Conservation (phyloP, 208 protist genomes). For the Crithidia acanthocephali region DNA sequence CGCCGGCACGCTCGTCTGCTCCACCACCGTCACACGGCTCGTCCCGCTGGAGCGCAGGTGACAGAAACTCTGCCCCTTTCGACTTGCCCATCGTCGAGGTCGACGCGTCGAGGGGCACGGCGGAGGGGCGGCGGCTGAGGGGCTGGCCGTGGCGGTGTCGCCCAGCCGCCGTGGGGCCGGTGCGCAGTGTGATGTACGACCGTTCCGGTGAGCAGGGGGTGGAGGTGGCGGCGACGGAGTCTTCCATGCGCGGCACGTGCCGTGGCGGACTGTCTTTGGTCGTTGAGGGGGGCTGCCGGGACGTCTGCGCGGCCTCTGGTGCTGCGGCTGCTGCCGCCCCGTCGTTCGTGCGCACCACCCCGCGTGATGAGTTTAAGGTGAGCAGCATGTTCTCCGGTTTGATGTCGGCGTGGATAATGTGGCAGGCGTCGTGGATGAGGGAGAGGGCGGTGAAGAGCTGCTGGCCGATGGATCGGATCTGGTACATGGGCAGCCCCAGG, state of each 20-base stretch:
- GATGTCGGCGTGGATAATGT: slow-evolving; percentile 97
- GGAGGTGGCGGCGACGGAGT: not conserved
- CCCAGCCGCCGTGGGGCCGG: slow-evolving; percentile 7
- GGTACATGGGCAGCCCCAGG: slow-evolving; percentile 80
- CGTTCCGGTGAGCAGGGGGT: slow-evolving; percentile 12
- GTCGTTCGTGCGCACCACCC: slow-evolving; percentile 23
- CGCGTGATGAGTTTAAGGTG: slow-evolving; percentile 57
- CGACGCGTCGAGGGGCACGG: slow-evolving; percentile 10
- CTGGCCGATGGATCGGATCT: slow-evolving; percentile 82
- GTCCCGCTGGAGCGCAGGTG: slow-evolving; percentile 22
- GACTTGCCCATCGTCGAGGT: slow-evolving; percentile 3
- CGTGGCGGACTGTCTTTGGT: slow-evolving; percentile 9
- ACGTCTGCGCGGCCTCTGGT: not conserved
- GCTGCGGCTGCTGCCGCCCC: not conserved
- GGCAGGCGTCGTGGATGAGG: slow-evolving; percentile 85
- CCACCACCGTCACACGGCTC: slow-evolving; percentile 21
- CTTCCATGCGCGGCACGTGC: slow-evolving; percentile 21
- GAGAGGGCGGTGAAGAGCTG: slow-evolving; percentile 95
- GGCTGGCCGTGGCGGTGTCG: slow-evolving; percentile 21
- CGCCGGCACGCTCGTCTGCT: slow-evolving; percentile 26
- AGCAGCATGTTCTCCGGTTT: slow-evolving; percentile 96
- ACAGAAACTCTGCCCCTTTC: slow-evolving; percentile 18
- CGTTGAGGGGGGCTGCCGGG: not conserved
- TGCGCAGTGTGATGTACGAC: slow-evolving; percentile 28
- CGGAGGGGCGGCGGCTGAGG: slow-evolving; percentile 8